Evolutionary conservation across 192 early-diverging fungal species (phyloP).

Genomic region (Umbelopsis isabellina): DNA sequence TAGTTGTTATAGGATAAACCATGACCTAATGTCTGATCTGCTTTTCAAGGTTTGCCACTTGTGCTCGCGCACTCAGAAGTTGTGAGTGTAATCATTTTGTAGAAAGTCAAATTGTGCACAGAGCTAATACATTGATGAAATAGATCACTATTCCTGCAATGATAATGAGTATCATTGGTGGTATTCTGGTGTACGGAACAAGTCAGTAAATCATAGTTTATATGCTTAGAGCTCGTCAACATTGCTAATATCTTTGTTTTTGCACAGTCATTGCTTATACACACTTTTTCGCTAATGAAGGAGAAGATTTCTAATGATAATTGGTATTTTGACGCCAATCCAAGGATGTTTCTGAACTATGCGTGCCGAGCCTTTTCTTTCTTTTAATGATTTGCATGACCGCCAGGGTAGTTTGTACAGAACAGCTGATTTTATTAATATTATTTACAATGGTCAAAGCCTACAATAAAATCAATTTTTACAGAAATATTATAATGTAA

Average conservation of each 20-base stretch:
- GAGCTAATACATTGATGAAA: neutral
- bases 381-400: too few species aligned
- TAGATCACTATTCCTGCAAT: conserved; percentile 85
- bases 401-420: too few species aligned
- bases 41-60: conserved; percentile 64
- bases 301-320: conserved; percentile 54
- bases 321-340: neutral
- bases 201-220: conserved; percentile 52
- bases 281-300: conserved; percentile 55
- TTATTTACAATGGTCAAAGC: too few species aligned
- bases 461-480: too few species aligned
- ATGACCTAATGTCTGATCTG: neutral
- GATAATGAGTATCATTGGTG: conserved; percentile 88
- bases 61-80: conserved; percentile 83
- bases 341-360: too few species aligned
- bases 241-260: conserved; percentile 2
- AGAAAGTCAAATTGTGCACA: neutral
- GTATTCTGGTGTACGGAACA: conserved; percentile 91
- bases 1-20: neutral
- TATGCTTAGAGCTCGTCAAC: neutral
- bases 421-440: too few species aligned
- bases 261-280: conserved; percentile 58
- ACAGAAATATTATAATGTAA: too few species aligned
- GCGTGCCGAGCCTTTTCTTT: too few species aligned
- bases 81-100: conserved; percentile 46